Percentiles rank a stretch among this genome's conserved stretches.
phyloP scores from a whole-genome alignment of 768 basidiomycete genomes.

The Myochromella boudieri region DNA sequence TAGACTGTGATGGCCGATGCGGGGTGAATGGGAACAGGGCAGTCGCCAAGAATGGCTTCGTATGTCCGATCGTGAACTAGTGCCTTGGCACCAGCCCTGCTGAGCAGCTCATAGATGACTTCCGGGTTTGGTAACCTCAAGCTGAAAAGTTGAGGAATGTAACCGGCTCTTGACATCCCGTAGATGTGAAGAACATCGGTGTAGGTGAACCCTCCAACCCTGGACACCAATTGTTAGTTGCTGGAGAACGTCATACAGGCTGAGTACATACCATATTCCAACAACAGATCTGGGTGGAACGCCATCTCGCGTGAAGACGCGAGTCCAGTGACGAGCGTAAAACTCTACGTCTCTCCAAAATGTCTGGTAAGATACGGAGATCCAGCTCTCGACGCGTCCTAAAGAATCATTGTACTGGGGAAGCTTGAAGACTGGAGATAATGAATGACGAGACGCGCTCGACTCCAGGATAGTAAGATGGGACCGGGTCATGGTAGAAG shows the following conservation, averaged over 20 bases:
- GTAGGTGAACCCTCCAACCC: conserved; percentile 65
- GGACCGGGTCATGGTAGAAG: conserved; percentile 25
- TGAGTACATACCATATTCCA: conserved; percentile 53
- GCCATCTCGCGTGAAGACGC: conserved; percentile 36
- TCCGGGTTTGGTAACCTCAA: conserved; percentile 57
- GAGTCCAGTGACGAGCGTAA: conserved; percentile 57
- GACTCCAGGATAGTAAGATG: conserved; percentile 56
- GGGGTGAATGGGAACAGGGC: conserved; percentile 42
- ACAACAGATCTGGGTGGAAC: conserved; percentile 51
- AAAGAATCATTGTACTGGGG: conserved; percentile 38
- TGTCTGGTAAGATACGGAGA: conserved; percentile 29
- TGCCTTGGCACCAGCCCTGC: conserved; percentile 52
- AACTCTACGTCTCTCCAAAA: conserved; percentile 57
- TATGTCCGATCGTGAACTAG: conserved; percentile 56
- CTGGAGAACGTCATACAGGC: background rate
- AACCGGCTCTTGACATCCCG: conserved; percentile 64
- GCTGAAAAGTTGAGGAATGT: conserved; percentile 65
- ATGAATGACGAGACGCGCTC: conserved; percentile 43
- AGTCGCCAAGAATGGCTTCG: conserved; percentile 28
- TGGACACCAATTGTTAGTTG: conserved; percentile 25
- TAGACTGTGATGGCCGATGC: conserved; percentile 28
- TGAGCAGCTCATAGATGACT: conserved; percentile 61
- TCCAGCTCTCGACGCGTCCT: conserved; percentile 21
- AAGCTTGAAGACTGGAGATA: conserved; percentile 50
- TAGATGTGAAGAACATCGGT: conserved; percentile 63